These are phyloP conservation scores for Microdochium trichocladiopsis DNA, from an alignment of 2,329 filamentous ascomycete species.

Conservation along the genomic window DNA sequence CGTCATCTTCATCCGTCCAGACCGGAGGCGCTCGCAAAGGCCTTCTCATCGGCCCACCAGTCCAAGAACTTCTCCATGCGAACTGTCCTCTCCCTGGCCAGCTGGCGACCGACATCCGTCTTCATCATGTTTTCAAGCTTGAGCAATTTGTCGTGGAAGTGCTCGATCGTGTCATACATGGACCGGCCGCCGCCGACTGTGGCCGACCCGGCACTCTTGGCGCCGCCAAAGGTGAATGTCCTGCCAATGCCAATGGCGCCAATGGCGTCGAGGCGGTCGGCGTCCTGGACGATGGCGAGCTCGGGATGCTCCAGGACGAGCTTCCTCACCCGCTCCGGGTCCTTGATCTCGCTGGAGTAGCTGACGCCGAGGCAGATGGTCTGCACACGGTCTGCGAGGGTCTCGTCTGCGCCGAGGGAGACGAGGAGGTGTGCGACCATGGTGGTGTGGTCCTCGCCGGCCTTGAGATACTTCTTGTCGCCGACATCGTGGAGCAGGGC, in stretches of 20 bases:
- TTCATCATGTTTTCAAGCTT: conserved; percentile 59
- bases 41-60: conserved; percentile 51
- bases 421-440: conserved; percentile 49
- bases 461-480: conserved; percentile 70
- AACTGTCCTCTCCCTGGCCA: conserved; percentile 47
- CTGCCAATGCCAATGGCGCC: conserved; percentile 80
- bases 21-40: neutral
- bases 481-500: conserved; percentile 84
- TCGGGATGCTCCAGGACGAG: conserved; percentile 65
- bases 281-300: conserved; percentile 82
- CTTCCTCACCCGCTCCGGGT: conserved; percentile 51
- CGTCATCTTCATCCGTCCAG: neutral
- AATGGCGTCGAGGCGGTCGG: conserved; percentile 85
- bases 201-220: conserved; percentile 40
- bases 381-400: conserved; percentile 61
- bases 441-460: conserved; percentile 48
- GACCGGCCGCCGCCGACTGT: conserved; percentile 12
- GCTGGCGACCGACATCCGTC: conserved; percentile 44
- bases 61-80: conserved; percentile 43
- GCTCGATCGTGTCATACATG: conserved; percentile 61
- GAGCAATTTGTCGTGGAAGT: conserved; percentile 72
- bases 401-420: conserved; percentile 44
- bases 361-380: conserved; percentile 69
- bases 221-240: conserved; percentile 70
- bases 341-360: conserved; percentile 65